Conservation (phyloP, 352 stramenopile genomes). For the Phytophthora foliorum region DNA sequence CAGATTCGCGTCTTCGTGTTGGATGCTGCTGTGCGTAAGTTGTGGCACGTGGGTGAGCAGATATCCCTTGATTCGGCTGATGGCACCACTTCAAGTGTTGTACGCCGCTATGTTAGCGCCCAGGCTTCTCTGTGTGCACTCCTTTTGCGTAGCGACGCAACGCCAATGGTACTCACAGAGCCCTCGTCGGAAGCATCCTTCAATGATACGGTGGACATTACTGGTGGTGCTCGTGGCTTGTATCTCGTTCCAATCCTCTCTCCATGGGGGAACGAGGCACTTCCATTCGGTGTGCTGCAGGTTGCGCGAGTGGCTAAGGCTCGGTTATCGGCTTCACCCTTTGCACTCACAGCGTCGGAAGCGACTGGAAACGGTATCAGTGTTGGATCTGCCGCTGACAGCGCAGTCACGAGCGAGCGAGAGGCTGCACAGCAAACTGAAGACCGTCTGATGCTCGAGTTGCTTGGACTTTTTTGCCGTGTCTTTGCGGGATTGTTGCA, state of each 20-base stretch:
- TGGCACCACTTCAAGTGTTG: constrained; percentile 20
- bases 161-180: constrained; percentile 47
- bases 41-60: constrained; percentile 62
- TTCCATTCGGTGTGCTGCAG: constrained; percentile 74
- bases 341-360: constrained; percentile 31
- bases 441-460: constrained; percentile 61
- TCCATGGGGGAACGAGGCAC: constrained; percentile 44
- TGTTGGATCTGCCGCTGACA: constrained; percentile 15
- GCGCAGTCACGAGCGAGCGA: constrained; percentile 49
- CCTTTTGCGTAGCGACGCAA: constrained; percentile 25
- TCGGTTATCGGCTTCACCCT: constrained; percentile 26
- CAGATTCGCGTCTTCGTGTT: constrained; percentile 77
- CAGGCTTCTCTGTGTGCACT: constrained; percentile 67
- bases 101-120: constrained; percentile 72
- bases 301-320: constrained; percentile 55
- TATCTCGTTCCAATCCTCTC: constrained; percentile 71
- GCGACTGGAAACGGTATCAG: constrained; percentile 1
- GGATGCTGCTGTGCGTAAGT: constrained; percentile 54
- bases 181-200: constrained; percentile 62
- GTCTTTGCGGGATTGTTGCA: constrained; percentile 71
- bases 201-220: constrained; percentile 80
- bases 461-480: constrained; percentile 64
- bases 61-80: constrained; percentile 18
- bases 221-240: constrained; percentile 59
- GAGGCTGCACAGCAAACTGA: constrained; percentile 53